Percentiles rank a stretch among this genome's conserved stretches.
Conservation (phyloP, 176 grass and related monocot species). For the Alopecurus myosuroides region DNA sequence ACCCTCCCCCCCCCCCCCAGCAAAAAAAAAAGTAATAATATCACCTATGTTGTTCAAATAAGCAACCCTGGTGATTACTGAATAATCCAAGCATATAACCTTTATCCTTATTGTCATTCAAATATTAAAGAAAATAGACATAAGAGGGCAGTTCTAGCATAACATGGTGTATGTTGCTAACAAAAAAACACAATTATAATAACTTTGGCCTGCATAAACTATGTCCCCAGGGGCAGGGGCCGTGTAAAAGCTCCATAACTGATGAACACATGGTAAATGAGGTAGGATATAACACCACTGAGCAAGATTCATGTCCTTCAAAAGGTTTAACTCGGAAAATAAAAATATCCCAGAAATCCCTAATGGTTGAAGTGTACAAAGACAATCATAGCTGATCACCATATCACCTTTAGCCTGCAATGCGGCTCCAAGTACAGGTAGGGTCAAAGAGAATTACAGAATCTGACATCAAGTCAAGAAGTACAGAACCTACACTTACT, state of each 20-base stretch:
- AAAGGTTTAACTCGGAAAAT: neutral
- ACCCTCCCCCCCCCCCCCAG: too few relatives aligned
- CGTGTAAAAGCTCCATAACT: slow-evolving; percentile 11
- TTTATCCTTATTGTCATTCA: neutral
- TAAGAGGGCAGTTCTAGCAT: neutral
- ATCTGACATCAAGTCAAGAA: slow-evolving; percentile 10
- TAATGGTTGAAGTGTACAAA: neutral
- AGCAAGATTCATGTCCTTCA: neutral
- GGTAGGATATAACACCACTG: neutral
- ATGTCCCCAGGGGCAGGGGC: neutral
- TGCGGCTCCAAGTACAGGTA: neutral
- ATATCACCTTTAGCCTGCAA: neutral
- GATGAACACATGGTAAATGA: slow-evolving; percentile 1
- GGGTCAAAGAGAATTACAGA: neutral
- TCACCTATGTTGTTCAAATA: neutral
- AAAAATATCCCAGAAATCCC: neutral
- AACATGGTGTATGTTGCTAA: neutral
- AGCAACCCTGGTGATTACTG: neutral
- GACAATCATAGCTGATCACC: neutral
- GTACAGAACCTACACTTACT: neutral
- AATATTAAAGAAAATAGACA: neutral
- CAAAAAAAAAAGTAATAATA: neutral
- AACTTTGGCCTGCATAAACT: neutral
- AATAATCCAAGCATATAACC: neutral
- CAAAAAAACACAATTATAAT: neutral